Conservation (phyloP, 2,329 filamentous ascomycete species). For the Nigrograna mackinnonii region DNA sequence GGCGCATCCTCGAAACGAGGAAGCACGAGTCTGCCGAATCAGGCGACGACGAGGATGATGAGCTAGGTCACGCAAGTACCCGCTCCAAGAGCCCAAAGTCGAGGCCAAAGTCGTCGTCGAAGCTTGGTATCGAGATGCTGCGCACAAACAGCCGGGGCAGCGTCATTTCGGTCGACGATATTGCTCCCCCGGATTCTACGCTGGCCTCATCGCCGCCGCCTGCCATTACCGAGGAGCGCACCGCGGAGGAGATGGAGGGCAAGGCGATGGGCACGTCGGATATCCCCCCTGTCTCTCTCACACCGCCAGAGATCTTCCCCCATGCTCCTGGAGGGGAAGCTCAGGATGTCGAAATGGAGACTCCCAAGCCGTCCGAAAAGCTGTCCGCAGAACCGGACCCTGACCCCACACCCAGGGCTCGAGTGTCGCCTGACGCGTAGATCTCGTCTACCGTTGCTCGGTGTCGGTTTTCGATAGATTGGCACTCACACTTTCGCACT, state of each 20-base stretch:
- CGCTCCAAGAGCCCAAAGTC: slow-evolving; percentile 56
- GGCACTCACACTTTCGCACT: too few relatives aligned
- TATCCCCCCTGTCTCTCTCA: slow-evolving; percentile 43
- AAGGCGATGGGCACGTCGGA: slow-evolving; percentile 21
- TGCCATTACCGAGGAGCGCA: slow-evolving; percentile 44
- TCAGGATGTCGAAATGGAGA: slow-evolving; percentile 44
- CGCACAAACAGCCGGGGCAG: slow-evolving; percentile 93
- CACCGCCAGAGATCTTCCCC: slow-evolving; percentile 57
- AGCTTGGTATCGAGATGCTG: slow-evolving; percentile 97
- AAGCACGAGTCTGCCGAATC: slow-evolving; percentile 79
- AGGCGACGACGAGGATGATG: slow-evolving; percentile 93
- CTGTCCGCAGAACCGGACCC: slow-evolving; percentile 38
- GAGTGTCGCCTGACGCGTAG: slow-evolving; percentile 14
- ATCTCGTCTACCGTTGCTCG: not conserved
- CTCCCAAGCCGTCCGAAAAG: slow-evolving; percentile 39
- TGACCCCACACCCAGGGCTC: slow-evolving; percentile 46
- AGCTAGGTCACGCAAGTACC: slow-evolving; percentile 66
- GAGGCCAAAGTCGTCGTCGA: slow-evolving; percentile 62
- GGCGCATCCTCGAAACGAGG: slow-evolving; percentile 74
- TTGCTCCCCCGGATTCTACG: slow-evolving; percentile 35
- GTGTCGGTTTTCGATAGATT: slow-evolving; percentile 1
- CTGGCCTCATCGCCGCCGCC: slow-evolving; percentile 43
- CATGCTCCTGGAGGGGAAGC: slow-evolving; percentile 45
- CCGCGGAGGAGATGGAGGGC: slow-evolving; percentile 35
- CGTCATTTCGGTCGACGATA: slow-evolving; percentile 55